phyloP scores from a whole-genome alignment of 257 asterid genomes.

The Anisodus acutangulus region DNA sequence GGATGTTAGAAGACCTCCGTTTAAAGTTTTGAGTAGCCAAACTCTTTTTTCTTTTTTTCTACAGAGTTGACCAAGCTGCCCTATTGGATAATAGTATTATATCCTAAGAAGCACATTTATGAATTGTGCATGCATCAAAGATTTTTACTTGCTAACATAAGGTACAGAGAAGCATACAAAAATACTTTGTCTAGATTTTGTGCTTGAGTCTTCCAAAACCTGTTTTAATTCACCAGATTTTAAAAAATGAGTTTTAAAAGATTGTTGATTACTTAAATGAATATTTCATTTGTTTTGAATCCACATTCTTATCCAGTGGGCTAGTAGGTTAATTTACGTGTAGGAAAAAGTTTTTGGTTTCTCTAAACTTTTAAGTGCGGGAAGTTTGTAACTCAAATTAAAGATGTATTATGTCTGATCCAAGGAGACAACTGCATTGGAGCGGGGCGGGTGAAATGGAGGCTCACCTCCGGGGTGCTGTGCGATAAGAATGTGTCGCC shows the following conservation, averaged over 20 bases:
- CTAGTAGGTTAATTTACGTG: background rate
- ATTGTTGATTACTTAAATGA: background rate
- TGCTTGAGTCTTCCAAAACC: background rate
- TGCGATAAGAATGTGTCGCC: no score
- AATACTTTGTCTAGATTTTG: background rate
- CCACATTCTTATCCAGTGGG: constrained; percentile 16
- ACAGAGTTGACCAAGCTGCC: background rate
- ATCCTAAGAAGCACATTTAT: background rate
- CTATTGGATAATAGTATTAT: constrained; percentile 7
- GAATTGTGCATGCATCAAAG: constrained; percentile 1
- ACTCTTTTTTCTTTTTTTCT: background rate
- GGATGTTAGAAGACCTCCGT: background rate
- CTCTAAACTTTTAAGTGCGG: background rate
- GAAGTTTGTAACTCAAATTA: background rate
- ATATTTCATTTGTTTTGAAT: background rate
- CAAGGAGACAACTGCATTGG: no score
- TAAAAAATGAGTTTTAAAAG: background rate
- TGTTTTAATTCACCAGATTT: background rate
- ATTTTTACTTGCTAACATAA: constrained; percentile 7
- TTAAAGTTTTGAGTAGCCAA: constrained; percentile 21
- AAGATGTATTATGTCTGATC: constrained; percentile 9
- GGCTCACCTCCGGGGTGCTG: no score
- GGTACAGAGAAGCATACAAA: constrained; percentile 20
- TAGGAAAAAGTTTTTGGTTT: background rate
- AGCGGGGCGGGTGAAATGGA: no score